phyloP scores from a whole-genome alignment of 345 rosid species.

The Microthlaspi erraticum region DNA sequence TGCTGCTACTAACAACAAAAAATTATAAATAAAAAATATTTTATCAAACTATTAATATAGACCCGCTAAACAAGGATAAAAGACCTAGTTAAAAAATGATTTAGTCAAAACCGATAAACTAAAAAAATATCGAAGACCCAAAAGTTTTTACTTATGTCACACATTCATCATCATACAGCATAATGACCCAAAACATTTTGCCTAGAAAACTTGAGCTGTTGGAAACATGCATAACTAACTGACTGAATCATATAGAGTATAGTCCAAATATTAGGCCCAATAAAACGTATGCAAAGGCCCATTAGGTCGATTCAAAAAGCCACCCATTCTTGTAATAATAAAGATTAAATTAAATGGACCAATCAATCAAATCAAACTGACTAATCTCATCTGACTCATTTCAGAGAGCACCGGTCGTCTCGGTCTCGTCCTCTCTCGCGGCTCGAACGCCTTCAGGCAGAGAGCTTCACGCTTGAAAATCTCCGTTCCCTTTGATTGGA shows the following conservation, averaged over 20 bases:
- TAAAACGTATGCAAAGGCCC: conserved; percentile 8
- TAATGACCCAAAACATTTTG: neutral
- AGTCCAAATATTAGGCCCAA: conserved; percentile 1
- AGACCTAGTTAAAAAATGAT: too few relatives aligned
- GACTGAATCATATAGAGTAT: neutral
- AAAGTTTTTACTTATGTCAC: too few relatives aligned
- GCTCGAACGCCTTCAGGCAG: conserved; percentile 36
- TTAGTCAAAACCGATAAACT: too few relatives aligned
- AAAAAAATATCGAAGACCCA: too few relatives aligned
- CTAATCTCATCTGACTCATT: conserved; percentile 27
- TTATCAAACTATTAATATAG: too few relatives aligned
- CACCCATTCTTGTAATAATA: neutral
- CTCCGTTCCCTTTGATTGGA: conserved; percentile 16
- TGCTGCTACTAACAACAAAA: too few relatives aligned
- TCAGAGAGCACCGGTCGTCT: conserved; percentile 22
- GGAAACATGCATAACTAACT: neutral
- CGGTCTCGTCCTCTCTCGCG: conserved; percentile 26
- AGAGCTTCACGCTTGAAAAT: conserved; percentile 12
- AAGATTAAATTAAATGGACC: neutral
- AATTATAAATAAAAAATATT: too few relatives aligned
- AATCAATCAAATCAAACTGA: conserved; percentile 31
- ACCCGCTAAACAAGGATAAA: too few relatives aligned
- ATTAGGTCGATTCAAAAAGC: conserved; percentile 23
- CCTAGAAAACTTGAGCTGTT: neutral
- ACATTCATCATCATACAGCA: too few relatives aligned